Evolutionary conservation across 1,139 yeast species (phyloP).

Genomic region (Saccharomyces hybrid): DNA sequence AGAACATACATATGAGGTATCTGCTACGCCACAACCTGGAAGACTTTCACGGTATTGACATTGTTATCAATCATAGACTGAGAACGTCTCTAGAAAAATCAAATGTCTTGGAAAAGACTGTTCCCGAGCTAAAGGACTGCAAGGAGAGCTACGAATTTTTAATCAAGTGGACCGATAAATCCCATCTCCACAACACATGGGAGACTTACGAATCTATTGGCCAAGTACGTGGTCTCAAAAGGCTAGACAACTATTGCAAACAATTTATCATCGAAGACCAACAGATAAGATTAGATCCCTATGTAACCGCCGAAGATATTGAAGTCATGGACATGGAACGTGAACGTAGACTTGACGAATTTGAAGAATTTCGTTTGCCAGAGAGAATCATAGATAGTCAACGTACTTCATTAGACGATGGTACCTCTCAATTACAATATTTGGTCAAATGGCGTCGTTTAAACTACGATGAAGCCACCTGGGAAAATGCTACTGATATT

Average conservation of each 20-base stretch:
- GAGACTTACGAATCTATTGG: slow-evolving; percentile 56
- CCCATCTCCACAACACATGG: slow-evolving; percentile 96
- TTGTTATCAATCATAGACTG: slow-evolving; percentile 34
- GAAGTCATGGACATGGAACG: slow-evolving; percentile 89
- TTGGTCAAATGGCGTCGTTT: slow-evolving; percentile 89
- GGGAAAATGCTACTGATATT: slow-evolving; percentile 90
- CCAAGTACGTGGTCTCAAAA: slow-evolving; percentile 60
- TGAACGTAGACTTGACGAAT: slow-evolving; percentile 76
- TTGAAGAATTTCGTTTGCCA: slow-evolving; percentile 73
- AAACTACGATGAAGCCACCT: slow-evolving; percentile 90
- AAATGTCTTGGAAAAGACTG: slow-evolving; percentile 32
- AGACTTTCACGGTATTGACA: slow-evolving; percentile 34
- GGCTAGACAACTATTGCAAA: slow-evolving; percentile 77
- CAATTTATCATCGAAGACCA: slow-evolving; percentile 68
- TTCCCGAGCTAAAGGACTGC: slow-evolving; percentile 41
- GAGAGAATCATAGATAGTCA: slow-evolving; percentile 88
- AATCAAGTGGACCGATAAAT: slow-evolving; percentile 80
- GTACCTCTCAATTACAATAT: slow-evolving; percentile 64
- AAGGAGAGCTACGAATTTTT: slow-evolving; percentile 54
- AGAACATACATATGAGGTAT: slow-evolving; percentile 23
- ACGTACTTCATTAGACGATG: slow-evolving; percentile 56
- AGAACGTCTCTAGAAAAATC: slow-evolving; percentile 20
- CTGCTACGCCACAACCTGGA: slow-evolving; percentile 26
- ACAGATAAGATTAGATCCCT: slow-evolving; percentile 68
- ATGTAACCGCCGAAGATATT: slow-evolving; percentile 78